A percentile compares a stretch with the other conserved stretches of the same genome.
Evolutionary conservation across 768 basidiomycete species (phyloP).

Genomic region (Hericium coralloides): DNA sequence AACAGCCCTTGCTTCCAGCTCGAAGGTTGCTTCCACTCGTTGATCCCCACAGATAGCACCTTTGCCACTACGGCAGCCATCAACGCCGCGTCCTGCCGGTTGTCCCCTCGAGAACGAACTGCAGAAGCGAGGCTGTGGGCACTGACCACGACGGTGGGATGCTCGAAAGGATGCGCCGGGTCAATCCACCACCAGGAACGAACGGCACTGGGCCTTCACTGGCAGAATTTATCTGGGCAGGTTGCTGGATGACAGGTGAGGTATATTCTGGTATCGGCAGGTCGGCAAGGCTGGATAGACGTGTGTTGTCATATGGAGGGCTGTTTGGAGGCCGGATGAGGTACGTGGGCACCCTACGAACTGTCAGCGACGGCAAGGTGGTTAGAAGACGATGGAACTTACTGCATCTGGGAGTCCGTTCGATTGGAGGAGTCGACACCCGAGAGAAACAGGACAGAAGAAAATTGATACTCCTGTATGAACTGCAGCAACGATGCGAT

Average conservation of each 20-base stretch:
- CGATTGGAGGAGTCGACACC: constrained; percentile 71
- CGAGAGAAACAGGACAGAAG: constrained; percentile 53
- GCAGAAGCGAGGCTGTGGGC: constrained; percentile 52
- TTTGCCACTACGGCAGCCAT: constrained; percentile 48
- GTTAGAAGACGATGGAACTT: constrained; percentile 15
- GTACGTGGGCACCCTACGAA: constrained; percentile 53
- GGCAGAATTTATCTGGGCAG: constrained; percentile 14
- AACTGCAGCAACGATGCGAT: constrained; percentile 49
- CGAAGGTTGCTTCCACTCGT: constrained; percentile 50
- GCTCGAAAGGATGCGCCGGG: constrained; percentile 45
- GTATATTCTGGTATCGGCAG: constrained; percentile 49
- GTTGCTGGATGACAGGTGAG: constrained; percentile 34
- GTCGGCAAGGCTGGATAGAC: constrained; percentile 32
- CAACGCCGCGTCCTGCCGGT: constrained; percentile 58
- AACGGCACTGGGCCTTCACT: constrained; percentile 43
- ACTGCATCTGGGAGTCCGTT: constrained; percentile 75
- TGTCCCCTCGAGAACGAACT: constrained; percentile 83
- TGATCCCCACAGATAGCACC: constrained; percentile 31
- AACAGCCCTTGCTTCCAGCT: constrained; percentile 61
- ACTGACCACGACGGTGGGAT: constrained; percentile 40
- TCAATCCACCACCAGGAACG: constrained; percentile 73
- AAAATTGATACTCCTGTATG: constrained; percentile 38
- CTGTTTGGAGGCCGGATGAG: constrained; percentile 38
- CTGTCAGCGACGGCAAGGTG: no score
- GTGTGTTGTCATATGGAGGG: constrained; percentile 35